A percentile compares a stretch with the other conserved stretches of the same genome.
Evolutionary conservation across 2,329 filamentous ascomycete genomes (phyloP).

Genomic region (Penicillium hesseltinei): DNA sequence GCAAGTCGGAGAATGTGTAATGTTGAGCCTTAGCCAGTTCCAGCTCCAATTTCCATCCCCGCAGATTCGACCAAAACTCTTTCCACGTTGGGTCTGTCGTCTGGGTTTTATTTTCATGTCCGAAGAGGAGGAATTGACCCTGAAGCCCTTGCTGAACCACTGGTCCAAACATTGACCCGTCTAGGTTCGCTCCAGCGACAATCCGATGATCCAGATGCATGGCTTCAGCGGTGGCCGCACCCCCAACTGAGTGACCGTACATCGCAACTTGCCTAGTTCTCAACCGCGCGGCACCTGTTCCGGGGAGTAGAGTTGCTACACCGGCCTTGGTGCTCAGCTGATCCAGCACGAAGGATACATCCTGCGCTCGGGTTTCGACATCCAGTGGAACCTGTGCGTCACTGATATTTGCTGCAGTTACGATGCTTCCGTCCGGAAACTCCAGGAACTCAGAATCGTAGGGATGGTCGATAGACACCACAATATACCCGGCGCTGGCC

Average conservation of each 20-base stretch:
- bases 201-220: constrained; percentile 19
- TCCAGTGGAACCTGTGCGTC: constrained; percentile 6
- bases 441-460: constrained; percentile 37
- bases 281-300: not conserved
- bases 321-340: constrained; percentile 7
- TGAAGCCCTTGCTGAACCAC: constrained; percentile 11
- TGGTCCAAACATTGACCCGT: constrained; percentile 18
- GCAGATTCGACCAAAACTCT: constrained; percentile 9
- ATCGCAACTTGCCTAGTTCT: constrained; percentile 7
- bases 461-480: constrained; percentile 38
- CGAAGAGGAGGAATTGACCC: constrained; percentile 17
- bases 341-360: constrained; percentile 20
- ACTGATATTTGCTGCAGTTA: constrained; percentile 11
- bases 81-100: constrained; percentile 15
- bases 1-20: constrained; percentile 19
- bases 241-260: constrained; percentile 25
- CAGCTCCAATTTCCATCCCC: constrained; percentile 20
- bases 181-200: constrained; percentile 20
- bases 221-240: constrained; percentile 19
- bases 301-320: constrained; percentile 5
- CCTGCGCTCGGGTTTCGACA: constrained; percentile 10
- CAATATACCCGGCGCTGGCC: constrained; percentile 35
- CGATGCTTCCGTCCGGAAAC: constrained; percentile 28
- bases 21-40: constrained; percentile 15
- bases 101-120: constrained; percentile 16